These are phyloP conservation scores for Spiraea crenata DNA, from an alignment of 331 rosid genomes.

Conservation along the genomic window DNA sequence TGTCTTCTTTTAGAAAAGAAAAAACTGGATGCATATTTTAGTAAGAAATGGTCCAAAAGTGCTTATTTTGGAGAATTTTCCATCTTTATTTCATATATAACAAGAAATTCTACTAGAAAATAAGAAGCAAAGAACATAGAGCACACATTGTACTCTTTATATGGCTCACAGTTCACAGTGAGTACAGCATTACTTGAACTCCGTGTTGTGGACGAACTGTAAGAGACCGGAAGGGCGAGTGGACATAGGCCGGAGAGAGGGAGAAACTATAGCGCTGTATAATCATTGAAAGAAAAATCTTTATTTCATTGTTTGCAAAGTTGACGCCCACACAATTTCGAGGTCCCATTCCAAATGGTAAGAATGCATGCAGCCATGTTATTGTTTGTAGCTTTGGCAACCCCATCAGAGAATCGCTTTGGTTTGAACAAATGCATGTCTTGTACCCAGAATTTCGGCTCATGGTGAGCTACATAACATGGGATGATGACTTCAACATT, in stretches of 20 bases:
- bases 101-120: too few relatives aligned
- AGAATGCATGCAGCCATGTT: background rate
- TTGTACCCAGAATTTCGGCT: constrained; percentile 16
- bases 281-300: constrained; percentile 19
- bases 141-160: too few relatives aligned
- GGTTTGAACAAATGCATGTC: constrained; percentile 20
- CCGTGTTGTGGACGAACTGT: constrained; percentile 6
- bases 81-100: too few relatives aligned
- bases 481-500: background rate
- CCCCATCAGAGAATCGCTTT: constrained; percentile 10
- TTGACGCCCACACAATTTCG: constrained; percentile 10
- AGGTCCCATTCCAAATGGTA: constrained; percentile 18
- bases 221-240: background rate
- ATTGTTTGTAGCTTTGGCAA: constrained; percentile 5
- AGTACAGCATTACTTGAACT: constrained; percentile 5
- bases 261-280: background rate
- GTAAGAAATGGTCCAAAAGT: too few relatives aligned
- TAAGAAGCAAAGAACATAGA: too few relatives aligned
- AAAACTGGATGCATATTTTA: too few relatives aligned
- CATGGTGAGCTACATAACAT: background rate
- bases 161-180: background rate
- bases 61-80: too few relatives aligned
- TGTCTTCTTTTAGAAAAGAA: too few relatives aligned
- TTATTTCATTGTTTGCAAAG: constrained; percentile 17
- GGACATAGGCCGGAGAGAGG: background rate